These are phyloP conservation scores for Fusarium sp. DNA, from an alignment of 2,329 filamentous ascomycete genomes.

Conservation along the genomic window DNA sequence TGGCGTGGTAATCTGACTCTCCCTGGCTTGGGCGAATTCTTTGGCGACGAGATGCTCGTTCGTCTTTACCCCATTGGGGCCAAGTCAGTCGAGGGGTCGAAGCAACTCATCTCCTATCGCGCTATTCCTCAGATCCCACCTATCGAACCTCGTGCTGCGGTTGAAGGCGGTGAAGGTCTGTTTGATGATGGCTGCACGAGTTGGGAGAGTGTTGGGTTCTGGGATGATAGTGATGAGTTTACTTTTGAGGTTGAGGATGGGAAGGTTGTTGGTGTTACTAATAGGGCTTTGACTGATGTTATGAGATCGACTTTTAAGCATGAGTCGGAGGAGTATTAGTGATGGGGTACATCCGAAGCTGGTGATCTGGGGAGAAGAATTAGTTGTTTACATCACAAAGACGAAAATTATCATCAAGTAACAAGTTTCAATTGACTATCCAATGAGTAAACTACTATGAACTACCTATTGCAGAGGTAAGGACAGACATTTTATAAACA, in stretches of 20 bases:
- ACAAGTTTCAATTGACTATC: background rate
- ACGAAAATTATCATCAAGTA: background rate
- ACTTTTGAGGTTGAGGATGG: background rate
- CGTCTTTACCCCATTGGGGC: background rate
- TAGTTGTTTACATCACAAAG: background rate
- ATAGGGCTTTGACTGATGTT: background rate
- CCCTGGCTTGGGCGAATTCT: background rate
- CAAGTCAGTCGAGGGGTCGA: background rate
- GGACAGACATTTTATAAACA: background rate
- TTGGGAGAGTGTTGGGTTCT: slow-evolving; percentile 5
- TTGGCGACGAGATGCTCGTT: background rate
- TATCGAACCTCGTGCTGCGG: background rate
- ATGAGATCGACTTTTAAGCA: background rate
- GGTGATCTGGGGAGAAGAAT: background rate
- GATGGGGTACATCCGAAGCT: background rate
- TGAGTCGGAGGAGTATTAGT: background rate
- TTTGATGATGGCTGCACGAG: slow-evolving; percentile 1
- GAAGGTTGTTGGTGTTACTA: background rate
- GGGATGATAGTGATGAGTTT: slow-evolving; percentile 7
- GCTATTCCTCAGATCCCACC: background rate
- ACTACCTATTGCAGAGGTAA: background rate
- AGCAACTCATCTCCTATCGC: slow-evolving; percentile 2
- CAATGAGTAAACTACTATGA: background rate
- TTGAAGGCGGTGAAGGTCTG: slow-evolving; percentile 4
- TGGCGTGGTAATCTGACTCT: background rate